phyloP scores from a whole-genome alignment of 257 asterid species.

The Solanum chiquidenum region DNA sequence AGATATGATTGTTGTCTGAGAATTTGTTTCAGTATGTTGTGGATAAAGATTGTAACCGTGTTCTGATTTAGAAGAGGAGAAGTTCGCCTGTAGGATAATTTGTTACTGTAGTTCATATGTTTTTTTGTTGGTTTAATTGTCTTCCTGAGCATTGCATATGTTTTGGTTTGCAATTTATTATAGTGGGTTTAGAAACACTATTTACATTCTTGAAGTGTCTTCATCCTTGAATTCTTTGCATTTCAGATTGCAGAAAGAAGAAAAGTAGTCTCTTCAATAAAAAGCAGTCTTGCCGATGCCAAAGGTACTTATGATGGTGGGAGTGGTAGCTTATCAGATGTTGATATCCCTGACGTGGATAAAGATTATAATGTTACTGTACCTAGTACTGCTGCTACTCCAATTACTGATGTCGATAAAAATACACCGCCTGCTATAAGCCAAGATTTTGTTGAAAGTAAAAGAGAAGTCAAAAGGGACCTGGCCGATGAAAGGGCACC shows the following conservation, averaged over 20 bases:
- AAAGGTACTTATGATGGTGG: slow-evolving; percentile 22
- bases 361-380: slow-evolving; percentile 3
- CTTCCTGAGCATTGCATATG: background rate
- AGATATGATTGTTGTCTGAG: background rate
- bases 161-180: background rate
- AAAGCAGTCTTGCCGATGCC: slow-evolving; percentile 40
- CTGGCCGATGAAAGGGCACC: slow-evolving; percentile 15
- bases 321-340: slow-evolving; percentile 11
- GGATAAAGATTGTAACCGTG: background rate
- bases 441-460: slow-evolving; percentile 21
- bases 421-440: slow-evolving; percentile 7
- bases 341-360: slow-evolving; percentile 16
- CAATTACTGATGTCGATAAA: slow-evolving; percentile 10
- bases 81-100: background rate
- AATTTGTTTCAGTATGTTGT: background rate
- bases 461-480: slow-evolving; percentile 25
- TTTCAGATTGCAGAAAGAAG: slow-evolving; percentile 81
- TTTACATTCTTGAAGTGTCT: background rate
- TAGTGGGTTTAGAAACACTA: background rate
- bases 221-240: background rate
- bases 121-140: background rate
- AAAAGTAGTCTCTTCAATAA: slow-evolving; percentile 66
- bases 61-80: background rate
- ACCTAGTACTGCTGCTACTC: background rate
- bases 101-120: background rate